A percentile compares a stretch with the other conserved stretches of the same genome.
phyloP scores from a whole-genome alignment of 108 stramenopile genomes.

The Nannochloropsis granulata region DNA sequence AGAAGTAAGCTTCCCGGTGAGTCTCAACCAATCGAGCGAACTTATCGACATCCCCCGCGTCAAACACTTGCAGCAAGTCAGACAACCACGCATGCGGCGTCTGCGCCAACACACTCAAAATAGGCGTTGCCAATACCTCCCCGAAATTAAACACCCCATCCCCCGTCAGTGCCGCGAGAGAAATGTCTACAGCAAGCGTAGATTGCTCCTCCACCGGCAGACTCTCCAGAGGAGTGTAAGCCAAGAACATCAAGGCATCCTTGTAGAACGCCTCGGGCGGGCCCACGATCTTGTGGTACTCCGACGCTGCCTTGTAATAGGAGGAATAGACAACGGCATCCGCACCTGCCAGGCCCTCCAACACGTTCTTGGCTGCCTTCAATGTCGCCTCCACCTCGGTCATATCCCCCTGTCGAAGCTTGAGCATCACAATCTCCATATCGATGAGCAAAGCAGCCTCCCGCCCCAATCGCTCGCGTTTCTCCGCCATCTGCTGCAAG shows the following conservation, averaged over 20 bases:
- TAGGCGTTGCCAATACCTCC: constrained; percentile 72
- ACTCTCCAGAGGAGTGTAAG: constrained; percentile 49
- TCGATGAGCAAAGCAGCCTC: background rate
- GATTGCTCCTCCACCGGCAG: constrained; percentile 32
- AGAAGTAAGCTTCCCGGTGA: constrained; percentile 39
- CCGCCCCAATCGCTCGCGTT: background rate
- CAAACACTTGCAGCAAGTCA: constrained; percentile 60
- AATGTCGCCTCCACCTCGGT: background rate
- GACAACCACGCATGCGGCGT: constrained; percentile 64
- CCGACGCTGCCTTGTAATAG: constrained; percentile 70
- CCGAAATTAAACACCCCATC: constrained; percentile 94
- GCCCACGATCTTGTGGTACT: constrained; percentile 80
- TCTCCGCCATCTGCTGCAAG: background rate
- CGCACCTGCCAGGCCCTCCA: background rate
- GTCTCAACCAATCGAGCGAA: constrained; percentile 49
- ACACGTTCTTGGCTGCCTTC: background rate
- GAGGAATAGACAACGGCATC: constrained; percentile 63
- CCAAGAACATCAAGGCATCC: constrained; percentile 65
- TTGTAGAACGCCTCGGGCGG: constrained; percentile 85
- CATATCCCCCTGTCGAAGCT: background rate
- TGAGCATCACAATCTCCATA: background rate
- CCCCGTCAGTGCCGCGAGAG: constrained; percentile 84
- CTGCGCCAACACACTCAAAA: constrained; percentile 48
- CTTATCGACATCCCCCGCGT: constrained; percentile 64
- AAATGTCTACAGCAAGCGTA: constrained; percentile 65